These are phyloP conservation scores for Pythium dissotocum DNA, from an alignment of 352 stramenopile genomes.

Conservation along the genomic window DNA sequence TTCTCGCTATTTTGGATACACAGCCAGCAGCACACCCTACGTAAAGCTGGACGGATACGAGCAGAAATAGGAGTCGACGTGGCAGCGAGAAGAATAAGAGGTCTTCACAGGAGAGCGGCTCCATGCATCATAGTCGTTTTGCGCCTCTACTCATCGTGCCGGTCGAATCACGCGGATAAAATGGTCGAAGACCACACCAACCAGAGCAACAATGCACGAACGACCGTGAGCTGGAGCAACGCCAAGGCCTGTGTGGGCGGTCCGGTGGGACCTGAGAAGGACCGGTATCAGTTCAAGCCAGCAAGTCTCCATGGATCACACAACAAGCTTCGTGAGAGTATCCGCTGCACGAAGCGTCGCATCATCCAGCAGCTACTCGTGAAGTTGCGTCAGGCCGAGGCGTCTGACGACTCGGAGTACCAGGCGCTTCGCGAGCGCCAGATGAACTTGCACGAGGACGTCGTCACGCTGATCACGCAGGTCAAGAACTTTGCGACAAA, in stretches of 20 bases:
- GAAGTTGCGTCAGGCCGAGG: constrained; percentile 42
- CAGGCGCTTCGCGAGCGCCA: constrained; percentile 33
- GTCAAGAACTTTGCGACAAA: constrained; percentile 49
- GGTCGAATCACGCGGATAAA: neutral
- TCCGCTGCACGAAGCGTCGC: constrained; percentile 44
- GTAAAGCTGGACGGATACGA: neutral
- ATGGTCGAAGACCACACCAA: constrained; percentile 22
- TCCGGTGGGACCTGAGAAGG: constrained; percentile 11
- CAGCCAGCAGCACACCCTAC: neutral
- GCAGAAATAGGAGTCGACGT: neutral
- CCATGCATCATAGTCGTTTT: neutral
- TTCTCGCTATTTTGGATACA: constrained; percentile 4
- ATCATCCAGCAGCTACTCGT: constrained; percentile 49
- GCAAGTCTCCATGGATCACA: constrained; percentile 8
- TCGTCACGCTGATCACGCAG: constrained; percentile 32
- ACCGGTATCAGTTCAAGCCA: constrained; percentile 26
- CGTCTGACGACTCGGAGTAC: constrained; percentile 45
- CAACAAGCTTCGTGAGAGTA: constrained; percentile 32
- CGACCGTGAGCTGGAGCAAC: constrained; percentile 28
- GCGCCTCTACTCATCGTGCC: neutral
- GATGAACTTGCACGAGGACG: constrained; percentile 32
- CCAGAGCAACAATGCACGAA: constrained; percentile 15
- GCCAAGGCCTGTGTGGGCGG: constrained; percentile 14
- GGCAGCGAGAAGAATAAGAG: neutral
- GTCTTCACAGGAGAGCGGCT: neutral